A percentile compares a stretch with the other conserved stretches of the same genome.
phyloP scores from a whole-genome alignment of 495 filamentous ascomycete genomes.

The Entonaema liquescens region DNA sequence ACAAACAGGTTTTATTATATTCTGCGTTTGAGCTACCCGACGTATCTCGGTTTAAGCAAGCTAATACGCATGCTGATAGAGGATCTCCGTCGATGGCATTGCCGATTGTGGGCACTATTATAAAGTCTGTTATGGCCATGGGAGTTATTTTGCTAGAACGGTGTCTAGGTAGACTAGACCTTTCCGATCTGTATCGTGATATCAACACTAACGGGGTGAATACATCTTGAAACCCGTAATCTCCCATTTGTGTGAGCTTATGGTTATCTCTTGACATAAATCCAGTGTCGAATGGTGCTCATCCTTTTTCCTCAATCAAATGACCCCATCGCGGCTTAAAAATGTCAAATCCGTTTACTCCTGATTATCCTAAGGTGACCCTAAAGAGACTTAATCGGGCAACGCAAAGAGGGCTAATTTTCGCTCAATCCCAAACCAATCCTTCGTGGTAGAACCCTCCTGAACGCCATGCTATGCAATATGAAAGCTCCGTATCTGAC shows the following conservation, averaged over 20 bases:
- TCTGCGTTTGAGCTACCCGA: conserved; percentile 1
- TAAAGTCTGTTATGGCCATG: conserved; percentile 28
- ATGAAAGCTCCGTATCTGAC: conserved; percentile 7
- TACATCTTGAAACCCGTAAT: conserved; percentile 24
- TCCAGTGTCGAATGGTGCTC: conserved; percentile 11
- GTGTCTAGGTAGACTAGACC: conserved; percentile 35
- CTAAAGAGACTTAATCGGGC: conserved; percentile 11
- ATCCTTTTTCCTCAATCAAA: conserved; percentile 12
- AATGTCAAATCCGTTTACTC: conserved; percentile 1
- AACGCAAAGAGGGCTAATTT: conserved; percentile 8
- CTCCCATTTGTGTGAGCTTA: conserved; percentile 35
- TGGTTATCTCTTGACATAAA: conserved; percentile 37
- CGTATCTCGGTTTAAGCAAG: conserved; percentile 9
- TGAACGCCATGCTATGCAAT: conserved; percentile 48
- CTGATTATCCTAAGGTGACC: conserved; percentile 5
- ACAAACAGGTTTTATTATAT: conserved; percentile 1
- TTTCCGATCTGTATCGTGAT: conserved; percentile 35
- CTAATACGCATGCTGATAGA: conserved; percentile 22
- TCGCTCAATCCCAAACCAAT: conserved; percentile 3
- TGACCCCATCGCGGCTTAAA: neutral
- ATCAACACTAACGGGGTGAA: conserved; percentile 26
- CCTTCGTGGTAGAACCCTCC: conserved; percentile 12
- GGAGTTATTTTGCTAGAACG: conserved; percentile 38
- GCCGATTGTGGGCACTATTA: conserved; percentile 19
- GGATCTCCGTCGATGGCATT: conserved; percentile 2